These are phyloP conservation scores for Suillus lakei DNA, from an alignment of 768 basidiomycete genomes.

Conservation along the genomic window DNA sequence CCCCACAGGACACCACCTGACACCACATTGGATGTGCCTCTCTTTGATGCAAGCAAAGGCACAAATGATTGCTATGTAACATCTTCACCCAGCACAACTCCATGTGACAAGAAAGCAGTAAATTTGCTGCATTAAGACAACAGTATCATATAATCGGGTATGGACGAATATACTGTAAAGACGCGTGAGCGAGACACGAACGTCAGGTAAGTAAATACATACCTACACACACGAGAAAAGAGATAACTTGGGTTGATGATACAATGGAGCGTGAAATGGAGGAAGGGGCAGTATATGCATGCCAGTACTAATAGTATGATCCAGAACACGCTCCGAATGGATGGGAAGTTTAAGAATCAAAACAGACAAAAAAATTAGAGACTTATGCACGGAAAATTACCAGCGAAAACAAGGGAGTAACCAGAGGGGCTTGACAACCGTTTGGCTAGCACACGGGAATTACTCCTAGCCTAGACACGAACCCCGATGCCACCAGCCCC, in stretches of 20 bases:
- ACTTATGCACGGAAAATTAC: background rate
- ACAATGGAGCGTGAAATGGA: background rate
- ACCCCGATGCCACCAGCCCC: slow-evolving; percentile 9
- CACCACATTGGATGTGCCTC: background rate
- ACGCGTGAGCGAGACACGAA: background rate
- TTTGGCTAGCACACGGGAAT: background rate
- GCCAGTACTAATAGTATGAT: background rate
- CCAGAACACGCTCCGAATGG: background rate
- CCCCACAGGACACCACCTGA: background rate
- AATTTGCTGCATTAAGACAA: slow-evolving; percentile 1
- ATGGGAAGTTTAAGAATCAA: background rate
- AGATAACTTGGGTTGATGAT: background rate
- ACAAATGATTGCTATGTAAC: background rate
- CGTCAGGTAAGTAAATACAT: background rate
- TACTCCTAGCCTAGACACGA: background rate
- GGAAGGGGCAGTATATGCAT: background rate
- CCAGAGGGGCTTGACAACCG: background rate
- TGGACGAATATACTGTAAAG: background rate
- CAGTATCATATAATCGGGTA: background rate
- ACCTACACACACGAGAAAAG: background rate
- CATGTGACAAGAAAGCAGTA: background rate
- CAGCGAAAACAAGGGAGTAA: background rate
- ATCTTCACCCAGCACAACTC: background rate
- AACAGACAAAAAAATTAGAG: background rate
- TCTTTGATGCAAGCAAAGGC: background rate